A percentile compares a stretch with the other conserved stretches of the same genome.
Conservation (phyloP, 164 flowering plant genomes). For the Litsea cubeba region DNA sequence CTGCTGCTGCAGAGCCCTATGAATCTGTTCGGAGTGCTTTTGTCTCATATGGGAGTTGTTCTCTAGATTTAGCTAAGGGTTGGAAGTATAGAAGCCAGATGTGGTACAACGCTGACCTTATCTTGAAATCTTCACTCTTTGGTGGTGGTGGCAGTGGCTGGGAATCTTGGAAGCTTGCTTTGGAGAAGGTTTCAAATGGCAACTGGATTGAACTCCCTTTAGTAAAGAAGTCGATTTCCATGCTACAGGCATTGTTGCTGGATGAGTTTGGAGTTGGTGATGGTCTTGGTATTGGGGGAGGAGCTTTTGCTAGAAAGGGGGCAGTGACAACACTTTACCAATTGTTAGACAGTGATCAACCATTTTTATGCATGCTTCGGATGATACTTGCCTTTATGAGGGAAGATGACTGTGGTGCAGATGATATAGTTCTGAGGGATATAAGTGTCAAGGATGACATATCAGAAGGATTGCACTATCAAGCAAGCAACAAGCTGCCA, state of each 20-base stretch:
- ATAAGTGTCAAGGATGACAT: conserved; percentile 44
- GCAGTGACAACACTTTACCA: conserved; percentile 92
- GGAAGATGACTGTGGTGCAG: conserved; percentile 91
- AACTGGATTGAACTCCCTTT: conserved; percentile 95
- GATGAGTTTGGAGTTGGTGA: conserved; percentile 97
- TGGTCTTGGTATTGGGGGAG: conserved; percentile 94
- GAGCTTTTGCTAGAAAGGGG: conserved; percentile 99
- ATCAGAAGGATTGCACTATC: conserved; percentile 39
- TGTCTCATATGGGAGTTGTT: conserved; percentile 95
- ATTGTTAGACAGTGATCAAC: conserved; percentile 95
- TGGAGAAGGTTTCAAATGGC: conserved; percentile 83
- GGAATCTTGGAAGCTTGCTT: conserved; percentile 78
- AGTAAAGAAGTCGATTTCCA: conserved; percentile 78
- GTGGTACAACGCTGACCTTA: conserved; percentile 90
- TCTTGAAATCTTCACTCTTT: conserved; percentile 50
- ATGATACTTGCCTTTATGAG: conserved; percentile 97
- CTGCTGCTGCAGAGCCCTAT: conserved; percentile 99
- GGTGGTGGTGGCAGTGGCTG: conserved; percentile 98
- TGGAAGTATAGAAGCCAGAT: conserved; percentile 92
- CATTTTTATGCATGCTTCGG: conserved; percentile 96
- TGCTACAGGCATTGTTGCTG: conserved; percentile 91
- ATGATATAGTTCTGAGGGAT: conserved; percentile 53
- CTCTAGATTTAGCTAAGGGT: conserved; percentile 74
- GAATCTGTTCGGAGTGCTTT: conserved; percentile 96
- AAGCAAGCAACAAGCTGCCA: conserved; percentile 27